These are phyloP conservation scores for Gaeumannomyces sp. DNA, from an alignment of 2,329 filamentous ascomycete species.

Conservation along the genomic window DNA sequence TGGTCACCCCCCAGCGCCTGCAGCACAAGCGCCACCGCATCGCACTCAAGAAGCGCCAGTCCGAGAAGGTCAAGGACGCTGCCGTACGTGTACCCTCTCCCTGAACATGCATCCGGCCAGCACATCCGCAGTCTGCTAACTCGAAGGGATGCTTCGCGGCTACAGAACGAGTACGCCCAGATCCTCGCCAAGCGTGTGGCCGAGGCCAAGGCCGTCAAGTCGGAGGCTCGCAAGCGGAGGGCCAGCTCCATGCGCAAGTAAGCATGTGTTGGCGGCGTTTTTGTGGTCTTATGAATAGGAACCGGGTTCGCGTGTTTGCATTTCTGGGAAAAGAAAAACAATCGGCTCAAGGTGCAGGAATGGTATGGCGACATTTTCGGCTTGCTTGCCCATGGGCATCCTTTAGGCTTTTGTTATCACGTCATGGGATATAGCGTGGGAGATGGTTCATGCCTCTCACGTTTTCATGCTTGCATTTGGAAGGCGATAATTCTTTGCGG, in stretches of 20 bases:
- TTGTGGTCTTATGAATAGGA: slow-evolving; percentile 16
- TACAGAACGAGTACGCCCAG: slow-evolving; percentile 91
- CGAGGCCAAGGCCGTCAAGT: slow-evolving; percentile 92
- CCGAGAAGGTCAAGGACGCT: slow-evolving; percentile 98
- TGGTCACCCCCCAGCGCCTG: slow-evolving; percentile 98
- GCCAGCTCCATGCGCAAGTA: slow-evolving; percentile 94
- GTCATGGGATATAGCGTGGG: slow-evolving; percentile 8
- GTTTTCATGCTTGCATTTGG: slow-evolving; percentile 9
- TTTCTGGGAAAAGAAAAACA: slow-evolving; percentile 16
- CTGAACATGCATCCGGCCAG: not conserved
- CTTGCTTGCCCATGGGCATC: slow-evolving; percentile 6
- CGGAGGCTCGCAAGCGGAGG: slow-evolving; percentile 92
- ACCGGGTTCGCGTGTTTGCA: slow-evolving; percentile 20
- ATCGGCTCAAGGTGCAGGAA: slow-evolving; percentile 21
- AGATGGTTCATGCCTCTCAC: slow-evolving; percentile 2
- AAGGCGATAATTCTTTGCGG: slow-evolving; percentile 10
- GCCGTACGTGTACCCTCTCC: slow-evolving; percentile 61
- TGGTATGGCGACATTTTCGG: slow-evolving; percentile 8
- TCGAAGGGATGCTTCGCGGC: not conserved
- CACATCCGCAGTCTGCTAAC: not conserved
- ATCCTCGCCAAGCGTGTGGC: slow-evolving; percentile 94
- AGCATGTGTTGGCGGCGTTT: slow-evolving; percentile 29
- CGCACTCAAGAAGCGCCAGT: slow-evolving; percentile 95
- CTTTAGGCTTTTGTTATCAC: slow-evolving; percentile 9
- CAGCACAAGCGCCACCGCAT: slow-evolving; percentile 99